Evolutionary conservation across 1,284 basidiomycete genomes (phyloP).

Genomic region (Sporisorium scitamineum): DNA sequence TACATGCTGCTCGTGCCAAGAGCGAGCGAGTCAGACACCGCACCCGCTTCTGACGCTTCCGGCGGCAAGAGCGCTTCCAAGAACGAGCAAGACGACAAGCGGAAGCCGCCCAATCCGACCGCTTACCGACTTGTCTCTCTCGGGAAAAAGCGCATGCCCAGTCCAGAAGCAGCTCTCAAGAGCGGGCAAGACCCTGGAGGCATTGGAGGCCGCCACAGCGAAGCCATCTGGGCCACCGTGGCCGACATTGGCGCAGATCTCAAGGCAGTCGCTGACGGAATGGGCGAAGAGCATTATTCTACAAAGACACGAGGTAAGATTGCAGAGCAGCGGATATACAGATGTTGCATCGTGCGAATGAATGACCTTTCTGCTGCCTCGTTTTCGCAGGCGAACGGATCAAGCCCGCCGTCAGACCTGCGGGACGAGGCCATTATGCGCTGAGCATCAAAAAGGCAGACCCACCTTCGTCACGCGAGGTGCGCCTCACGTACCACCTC

Average conservation of each 20-base stretch:
- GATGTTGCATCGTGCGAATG: neutral
- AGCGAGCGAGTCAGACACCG: conserved; percentile 45
- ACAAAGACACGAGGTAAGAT: conserved; percentile 51
- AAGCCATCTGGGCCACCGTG: conserved; percentile 57
- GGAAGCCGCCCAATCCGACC: conserved; percentile 39
- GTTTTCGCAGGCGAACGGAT: conserved; percentile 37
- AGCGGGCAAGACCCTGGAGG: conserved; percentile 49
- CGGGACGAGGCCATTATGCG: conserved; percentile 53
- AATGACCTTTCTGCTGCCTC: neutral
- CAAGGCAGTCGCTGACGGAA: conserved; percentile 18
- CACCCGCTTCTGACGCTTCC: conserved; percentile 21
- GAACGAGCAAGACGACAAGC: conserved; percentile 34
- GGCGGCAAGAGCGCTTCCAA: neutral
- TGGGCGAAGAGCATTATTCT: conserved; percentile 49
- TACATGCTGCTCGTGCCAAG: conserved; percentile 50
- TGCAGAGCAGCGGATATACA: too few relatives aligned
- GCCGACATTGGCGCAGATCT: conserved; percentile 49
- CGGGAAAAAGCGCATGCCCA: conserved; percentile 57
- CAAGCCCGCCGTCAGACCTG: conserved; percentile 48
- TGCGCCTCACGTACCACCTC: conserved; percentile 52
- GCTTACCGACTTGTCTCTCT: conserved; percentile 52
- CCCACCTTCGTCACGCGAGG: conserved; percentile 49
- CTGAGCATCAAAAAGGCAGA: conserved; percentile 45
- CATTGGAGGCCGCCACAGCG: conserved; percentile 52
- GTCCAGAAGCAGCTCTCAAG: conserved; percentile 47